Evolutionary conservation across 108 stramenopile species (phyloP).

Genomic region (Fragilaria crotonensis): DNA sequence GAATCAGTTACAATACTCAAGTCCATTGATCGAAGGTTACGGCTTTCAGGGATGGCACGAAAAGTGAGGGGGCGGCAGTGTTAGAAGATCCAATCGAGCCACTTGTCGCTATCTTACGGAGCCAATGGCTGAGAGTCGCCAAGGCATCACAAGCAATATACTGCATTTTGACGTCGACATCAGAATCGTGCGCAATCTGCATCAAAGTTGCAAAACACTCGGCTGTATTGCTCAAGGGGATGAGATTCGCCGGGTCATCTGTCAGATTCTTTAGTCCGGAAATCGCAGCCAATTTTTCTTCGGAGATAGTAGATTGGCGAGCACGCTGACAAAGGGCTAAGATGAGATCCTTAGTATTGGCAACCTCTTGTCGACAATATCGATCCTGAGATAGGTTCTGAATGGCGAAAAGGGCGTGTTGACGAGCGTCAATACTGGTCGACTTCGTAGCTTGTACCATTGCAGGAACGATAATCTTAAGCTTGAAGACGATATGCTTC

Average conservation of each 20-base stretch:
- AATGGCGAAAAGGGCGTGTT: slow-evolving; percentile 59
- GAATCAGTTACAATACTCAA: too few species aligned
- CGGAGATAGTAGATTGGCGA: slow-evolving; percentile 25
- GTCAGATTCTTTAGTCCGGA: slow-evolving; percentile 66
- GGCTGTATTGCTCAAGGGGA: slow-evolving; percentile 72
- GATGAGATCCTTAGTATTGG: slow-evolving; percentile 43
- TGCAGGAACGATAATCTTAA: slow-evolving; percentile 38
- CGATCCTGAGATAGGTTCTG: slow-evolving; percentile 78
- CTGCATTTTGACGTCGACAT: slow-evolving; percentile 40
- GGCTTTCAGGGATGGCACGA: slow-evolving; percentile 38
- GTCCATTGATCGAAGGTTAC: slow-evolving; percentile 39
- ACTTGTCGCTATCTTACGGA: slow-evolving; percentile 60
- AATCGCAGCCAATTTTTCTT: slow-evolving; percentile 48
- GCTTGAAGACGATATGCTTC: slow-evolving; percentile 56
- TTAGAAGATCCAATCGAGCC: slow-evolving; percentile 21
- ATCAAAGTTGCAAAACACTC: slow-evolving; percentile 74
- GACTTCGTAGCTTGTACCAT: slow-evolving; percentile 56
- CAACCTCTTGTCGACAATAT: slow-evolving; percentile 60
- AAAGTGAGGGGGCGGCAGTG: slow-evolving; percentile 13
- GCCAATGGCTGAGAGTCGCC: slow-evolving; percentile 72
- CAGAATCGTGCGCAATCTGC: slow-evolving; percentile 47
- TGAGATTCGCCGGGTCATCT: slow-evolving; percentile 80
- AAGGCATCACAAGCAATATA: slow-evolving; percentile 76
- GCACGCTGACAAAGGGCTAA: slow-evolving; percentile 32
- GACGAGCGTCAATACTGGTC: slow-evolving; percentile 35